Base-by-base conservation (phyloP, 2,329 filamentous ascomycete genomes). In the Verticillium nubilum region DNA sequence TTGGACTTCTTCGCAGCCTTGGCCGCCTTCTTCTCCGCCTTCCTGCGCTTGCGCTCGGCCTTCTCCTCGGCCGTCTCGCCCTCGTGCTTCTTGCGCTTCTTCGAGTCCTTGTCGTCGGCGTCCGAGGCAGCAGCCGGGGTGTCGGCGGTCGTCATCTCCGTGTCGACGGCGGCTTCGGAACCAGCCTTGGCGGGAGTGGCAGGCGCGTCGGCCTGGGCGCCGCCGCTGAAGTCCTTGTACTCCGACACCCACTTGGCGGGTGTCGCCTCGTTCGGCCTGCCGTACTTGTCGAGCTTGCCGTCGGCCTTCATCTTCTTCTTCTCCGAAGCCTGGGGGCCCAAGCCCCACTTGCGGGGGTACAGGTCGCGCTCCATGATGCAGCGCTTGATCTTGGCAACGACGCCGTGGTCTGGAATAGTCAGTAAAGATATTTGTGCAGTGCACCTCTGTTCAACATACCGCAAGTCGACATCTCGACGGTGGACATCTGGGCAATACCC, bases 221-320 rank as follows among this genome's bases (percentile, higher is more conserved):
- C 79, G 47, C 84, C 83, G 70, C 84, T 87, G 80, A 87, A 97
- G 80, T 98, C 95, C 78, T 92, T 94, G 84, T 99, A 99, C 66
- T 91, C 90, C 37, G 85, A 78, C 67, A 90, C 92, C 95, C 95
- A 99, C 78, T 95, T 91, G 68, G 92, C 87, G 27, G 95, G 95
- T 5, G 95, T 99, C 65, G 88, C 86, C 74, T 97, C 94, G 76
- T 98, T 99, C 68, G 90, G 77, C 61, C 93, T 89, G 67, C 95
- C 95, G 69, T 87, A 98, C 88, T 99, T 99, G 82, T 99, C 95
- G 62, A 99, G 89, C 80, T 97, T 97, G 76, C 95, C 95, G 67
- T 92, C 90, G 58, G 93, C 91, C 87, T 98, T 98, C 82, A 99
- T 87, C 86, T 98, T 97, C 90, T 99, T 99, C 88, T 99, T 99